A percentile compares a stretch with the other conserved stretches of the same genome.
phyloP scores from a whole-genome alignment of 2,329 filamentous ascomycete genomes.

The Exophiala spinifera region DNA sequence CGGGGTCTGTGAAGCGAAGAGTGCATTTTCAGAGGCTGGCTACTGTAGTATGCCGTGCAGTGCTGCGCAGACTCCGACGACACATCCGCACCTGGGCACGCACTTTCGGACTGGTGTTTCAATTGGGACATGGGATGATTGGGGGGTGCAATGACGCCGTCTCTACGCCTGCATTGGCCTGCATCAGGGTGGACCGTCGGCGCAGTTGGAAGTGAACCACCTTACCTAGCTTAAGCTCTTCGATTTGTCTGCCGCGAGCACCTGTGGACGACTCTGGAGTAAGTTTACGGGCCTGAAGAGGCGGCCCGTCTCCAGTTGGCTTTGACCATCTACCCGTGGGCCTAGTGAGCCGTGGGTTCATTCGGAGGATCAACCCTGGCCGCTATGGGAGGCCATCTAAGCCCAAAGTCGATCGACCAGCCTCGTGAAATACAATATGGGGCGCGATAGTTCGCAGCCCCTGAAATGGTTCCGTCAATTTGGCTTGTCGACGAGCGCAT shows the following conservation, averaged over 20 bases:
- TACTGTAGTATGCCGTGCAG: constrained; percentile 2
- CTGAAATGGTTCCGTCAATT: not conserved
- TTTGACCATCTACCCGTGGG: not conserved
- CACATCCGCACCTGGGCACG: not conserved
- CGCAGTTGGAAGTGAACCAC: not conserved
- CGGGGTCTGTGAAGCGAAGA: not conserved
- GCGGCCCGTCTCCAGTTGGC: not conserved
- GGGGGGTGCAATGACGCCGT: constrained; percentile 8
- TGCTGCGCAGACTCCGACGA: not conserved
- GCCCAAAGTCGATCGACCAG: not conserved
- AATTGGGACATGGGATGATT: constrained; percentile 18
- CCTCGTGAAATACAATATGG: not conserved
- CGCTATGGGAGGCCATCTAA: not conserved
- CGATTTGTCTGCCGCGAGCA: not conserved
- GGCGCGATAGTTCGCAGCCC: not conserved
- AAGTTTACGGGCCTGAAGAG: not conserved
- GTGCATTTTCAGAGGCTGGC: constrained; percentile 5
- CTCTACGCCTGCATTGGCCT: constrained; percentile 5
- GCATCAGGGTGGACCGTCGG: not conserved
- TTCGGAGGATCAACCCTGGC: not conserved
- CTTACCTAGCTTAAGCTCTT: not conserved
- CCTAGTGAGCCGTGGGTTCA: too few relatives aligned
- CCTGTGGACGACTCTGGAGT: not conserved
- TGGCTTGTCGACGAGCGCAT: too few relatives aligned
- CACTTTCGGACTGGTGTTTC: constrained; percentile 22